A percentile compares a stretch with the other conserved stretches of the same genome.
These are phyloP conservation scores for Beauveria brongniartii DNA, from an alignment of 2,329 filamentous ascomycete species.

Conservation along the genomic window DNA sequence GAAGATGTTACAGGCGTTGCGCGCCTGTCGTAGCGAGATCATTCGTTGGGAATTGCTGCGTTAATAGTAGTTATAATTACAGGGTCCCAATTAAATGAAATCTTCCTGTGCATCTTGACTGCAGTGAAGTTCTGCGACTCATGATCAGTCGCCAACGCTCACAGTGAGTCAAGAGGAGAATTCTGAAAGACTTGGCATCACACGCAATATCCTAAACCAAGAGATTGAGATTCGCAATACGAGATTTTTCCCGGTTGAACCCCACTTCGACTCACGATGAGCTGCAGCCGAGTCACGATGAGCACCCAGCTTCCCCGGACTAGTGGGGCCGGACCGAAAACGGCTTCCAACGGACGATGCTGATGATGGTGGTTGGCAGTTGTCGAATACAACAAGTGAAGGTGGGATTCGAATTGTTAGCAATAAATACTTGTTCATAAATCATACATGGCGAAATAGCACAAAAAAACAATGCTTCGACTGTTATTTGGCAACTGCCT, in stretches of 20 bases:
- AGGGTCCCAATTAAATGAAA: not conserved
- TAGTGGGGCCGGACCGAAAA: not conserved
- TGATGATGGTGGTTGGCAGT: too few species aligned
- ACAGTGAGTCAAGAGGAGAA: not conserved
- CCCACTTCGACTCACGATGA: conserved; percentile 2
- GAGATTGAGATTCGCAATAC: not conserved
- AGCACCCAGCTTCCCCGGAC: not conserved
- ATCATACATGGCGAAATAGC: too few species aligned
- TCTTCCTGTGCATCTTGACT: not conserved
- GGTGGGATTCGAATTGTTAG: too few species aligned
- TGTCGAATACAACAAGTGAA: too few species aligned
- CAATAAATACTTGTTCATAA: too few species aligned
- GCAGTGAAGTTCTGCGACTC: not conserved
- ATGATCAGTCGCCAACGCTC: not conserved
- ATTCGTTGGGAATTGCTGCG: not conserved
- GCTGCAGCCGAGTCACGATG: not conserved
- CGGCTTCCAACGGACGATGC: not conserved
- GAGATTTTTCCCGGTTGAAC: not conserved
- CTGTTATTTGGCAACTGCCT: too few species aligned
- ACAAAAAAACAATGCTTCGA: too few species aligned
- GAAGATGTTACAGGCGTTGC: conserved; percentile 13
- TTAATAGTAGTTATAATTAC: conserved; percentile 1
- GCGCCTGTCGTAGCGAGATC: conserved; percentile 16
- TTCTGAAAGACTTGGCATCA: not conserved
- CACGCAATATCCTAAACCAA: too few species aligned